phyloP scores from a whole-genome alignment of 2,329 filamentous ascomycete genomes.

The Colletotrichum lini region DNA sequence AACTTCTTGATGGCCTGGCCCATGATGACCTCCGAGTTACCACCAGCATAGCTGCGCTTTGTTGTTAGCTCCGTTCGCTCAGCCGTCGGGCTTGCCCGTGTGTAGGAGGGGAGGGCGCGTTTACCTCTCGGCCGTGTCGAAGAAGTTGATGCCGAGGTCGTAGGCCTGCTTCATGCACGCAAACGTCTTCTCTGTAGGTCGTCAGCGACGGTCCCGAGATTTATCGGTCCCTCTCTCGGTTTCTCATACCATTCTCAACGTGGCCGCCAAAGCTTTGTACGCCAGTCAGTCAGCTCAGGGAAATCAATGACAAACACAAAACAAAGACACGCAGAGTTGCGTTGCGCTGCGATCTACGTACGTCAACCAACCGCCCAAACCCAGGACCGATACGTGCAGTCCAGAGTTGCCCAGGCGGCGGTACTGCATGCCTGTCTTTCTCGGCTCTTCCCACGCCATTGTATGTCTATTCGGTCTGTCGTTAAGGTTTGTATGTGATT shows the following conservation, averaged over 20 bases:
- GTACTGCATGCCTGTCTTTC: slow-evolving; percentile 61
- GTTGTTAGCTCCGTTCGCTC: slow-evolving; percentile 47
- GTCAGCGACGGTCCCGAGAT: slow-evolving; percentile 17
- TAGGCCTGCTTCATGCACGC: slow-evolving; percentile 75
- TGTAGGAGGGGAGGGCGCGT: background rate
- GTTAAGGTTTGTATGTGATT: background rate
- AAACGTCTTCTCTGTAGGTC: slow-evolving; percentile 66
- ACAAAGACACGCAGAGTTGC: background rate
- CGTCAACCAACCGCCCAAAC: slow-evolving; percentile 76
- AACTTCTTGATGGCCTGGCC: slow-evolving; percentile 73
- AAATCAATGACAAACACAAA: background rate
- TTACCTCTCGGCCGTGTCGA: slow-evolving; percentile 70
- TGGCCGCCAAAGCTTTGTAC: slow-evolving; percentile 48
- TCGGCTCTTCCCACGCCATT: slow-evolving; percentile 61
- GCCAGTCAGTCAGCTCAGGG: slow-evolving; percentile 36
- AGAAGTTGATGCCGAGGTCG: slow-evolving; percentile 74
- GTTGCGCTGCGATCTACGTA: slow-evolving; percentile 8
- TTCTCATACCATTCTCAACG: slow-evolving; percentile 48
- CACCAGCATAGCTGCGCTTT: slow-evolving; percentile 64
- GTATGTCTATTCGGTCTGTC: slow-evolving; percentile 33
- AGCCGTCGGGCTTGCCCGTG: slow-evolving; percentile 47
- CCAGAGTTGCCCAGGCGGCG: slow-evolving; percentile 66
- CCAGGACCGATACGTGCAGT: slow-evolving; percentile 77
- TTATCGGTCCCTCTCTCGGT: background rate
- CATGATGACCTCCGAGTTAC: slow-evolving; percentile 76